These are phyloP conservation scores for Dichotomocladium elegans DNA, from an alignment of 371 early-diverging fungal species.

Conservation along the genomic window DNA sequence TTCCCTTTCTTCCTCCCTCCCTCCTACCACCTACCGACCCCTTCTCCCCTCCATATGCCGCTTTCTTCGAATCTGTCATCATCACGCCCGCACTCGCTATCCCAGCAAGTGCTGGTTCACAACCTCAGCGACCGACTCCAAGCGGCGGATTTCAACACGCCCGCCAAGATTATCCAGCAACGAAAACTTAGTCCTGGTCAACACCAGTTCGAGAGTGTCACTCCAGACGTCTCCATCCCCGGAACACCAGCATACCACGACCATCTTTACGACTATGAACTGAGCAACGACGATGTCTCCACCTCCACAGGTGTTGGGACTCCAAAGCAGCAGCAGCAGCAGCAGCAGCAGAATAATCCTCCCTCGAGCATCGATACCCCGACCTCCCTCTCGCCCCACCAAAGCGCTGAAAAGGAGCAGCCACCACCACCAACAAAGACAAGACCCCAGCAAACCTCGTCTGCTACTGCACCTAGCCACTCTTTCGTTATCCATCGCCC, in stretches of 20 bases:
- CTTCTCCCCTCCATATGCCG: too few relatives aligned
- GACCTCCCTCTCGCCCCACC: constrained; percentile 15
- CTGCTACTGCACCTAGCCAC: too few relatives aligned
- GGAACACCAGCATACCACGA: constrained; percentile 14
- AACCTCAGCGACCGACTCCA: constrained; percentile 19
- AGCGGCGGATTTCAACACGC: constrained; percentile 27
- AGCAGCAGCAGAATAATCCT: not conserved
- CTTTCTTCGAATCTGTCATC: too few relatives aligned
- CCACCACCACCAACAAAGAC: too few relatives aligned
- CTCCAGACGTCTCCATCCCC: constrained; percentile 34
- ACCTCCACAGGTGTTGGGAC: constrained; percentile 8
- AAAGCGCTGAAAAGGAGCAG: constrained; percentile 7
- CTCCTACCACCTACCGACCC: not conserved
- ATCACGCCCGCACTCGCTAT: constrained; percentile 2
- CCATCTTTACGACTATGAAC: constrained; percentile 3
- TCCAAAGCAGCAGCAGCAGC: not conserved
- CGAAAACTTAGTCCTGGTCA: constrained; percentile 6
- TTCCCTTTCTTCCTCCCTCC: not conserved
- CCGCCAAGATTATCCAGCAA: constrained; percentile 32
- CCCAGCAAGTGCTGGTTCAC: constrained; percentile 6
- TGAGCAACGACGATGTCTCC: constrained; percentile 7
- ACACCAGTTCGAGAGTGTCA: constrained; percentile 38
- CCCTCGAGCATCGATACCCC: constrained; percentile 10
- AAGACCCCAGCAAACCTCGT: not conserved
- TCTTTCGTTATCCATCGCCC: not conserved